These are phyloP conservation scores for Neofusicoccum sp. DNA, from an alignment of 2,329 filamentous ascomycete species.

Conservation along the genomic window DNA sequence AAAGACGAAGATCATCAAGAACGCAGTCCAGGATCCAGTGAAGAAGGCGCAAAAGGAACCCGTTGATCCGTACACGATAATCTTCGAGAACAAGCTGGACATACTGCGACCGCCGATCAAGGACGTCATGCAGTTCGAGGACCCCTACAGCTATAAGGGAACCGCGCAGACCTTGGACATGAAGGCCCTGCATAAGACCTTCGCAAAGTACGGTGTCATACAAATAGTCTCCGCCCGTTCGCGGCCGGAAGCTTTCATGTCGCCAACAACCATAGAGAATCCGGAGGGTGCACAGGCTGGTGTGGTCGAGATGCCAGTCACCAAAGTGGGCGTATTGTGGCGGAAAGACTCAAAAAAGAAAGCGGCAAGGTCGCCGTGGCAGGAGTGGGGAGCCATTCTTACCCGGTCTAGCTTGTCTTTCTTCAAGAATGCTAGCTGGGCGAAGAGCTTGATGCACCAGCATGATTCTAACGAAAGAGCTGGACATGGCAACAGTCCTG, in stretches of 20 bases:
- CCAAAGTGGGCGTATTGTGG: constrained; percentile 93
- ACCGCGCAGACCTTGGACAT: constrained; percentile 74
- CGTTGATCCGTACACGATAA: constrained; percentile 91
- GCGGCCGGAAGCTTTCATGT: constrained; percentile 91
- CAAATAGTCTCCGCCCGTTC: constrained; percentile 95
- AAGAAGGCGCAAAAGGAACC: constrained; percentile 73
- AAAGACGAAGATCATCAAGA: constrained; percentile 53
- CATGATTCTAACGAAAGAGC: constrained; percentile 78
- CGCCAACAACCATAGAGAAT: constrained; percentile 78
- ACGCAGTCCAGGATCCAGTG: constrained; percentile 61
- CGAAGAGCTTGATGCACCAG: constrained; percentile 86
- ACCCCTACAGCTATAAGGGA: constrained; percentile 85
- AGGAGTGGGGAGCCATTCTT: constrained; percentile 96
- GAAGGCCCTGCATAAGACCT: constrained; percentile 78
- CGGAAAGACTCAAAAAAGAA: constrained; percentile 92
- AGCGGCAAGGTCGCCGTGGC: constrained; percentile 92
- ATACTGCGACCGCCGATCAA: constrained; percentile 78
- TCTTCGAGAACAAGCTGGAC: constrained; percentile 86
- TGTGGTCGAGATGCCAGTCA: constrained; percentile 95
- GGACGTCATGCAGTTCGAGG: constrained; percentile 89
- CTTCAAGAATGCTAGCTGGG: constrained; percentile 90
- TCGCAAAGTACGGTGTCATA: constrained; percentile 85
- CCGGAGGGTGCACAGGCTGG: constrained; percentile 85
- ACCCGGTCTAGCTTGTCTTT: constrained; percentile 97
- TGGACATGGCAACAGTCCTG: constrained; percentile 70